Conservation (phyloP, 805 yeast genomes). For the Torulaspora gathmanii region DNA sequence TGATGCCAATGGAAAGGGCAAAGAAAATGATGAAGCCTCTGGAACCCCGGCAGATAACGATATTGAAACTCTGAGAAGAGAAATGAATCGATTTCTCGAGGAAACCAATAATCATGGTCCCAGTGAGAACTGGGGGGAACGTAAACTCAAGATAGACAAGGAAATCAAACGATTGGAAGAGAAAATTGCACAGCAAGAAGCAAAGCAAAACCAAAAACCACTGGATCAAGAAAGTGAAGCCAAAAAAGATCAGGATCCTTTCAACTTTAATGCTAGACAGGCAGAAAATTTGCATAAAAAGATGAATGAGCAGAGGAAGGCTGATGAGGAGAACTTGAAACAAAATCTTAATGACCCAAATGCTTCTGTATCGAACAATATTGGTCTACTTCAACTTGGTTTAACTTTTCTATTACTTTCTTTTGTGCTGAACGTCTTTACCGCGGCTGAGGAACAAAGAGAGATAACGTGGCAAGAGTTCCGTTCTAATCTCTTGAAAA, state of each 20-base stretch:
- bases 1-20: slow-evolving; percentile 1
- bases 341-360: slow-evolving; percentile 32
- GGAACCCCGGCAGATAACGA: slow-evolving; percentile 27
- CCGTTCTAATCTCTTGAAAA: slow-evolving; percentile 65
- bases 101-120: slow-evolving; percentile 17
- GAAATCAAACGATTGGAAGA: slow-evolving; percentile 25
- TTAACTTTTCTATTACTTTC: slow-evolving; percentile 33
- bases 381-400: slow-evolving; percentile 36
- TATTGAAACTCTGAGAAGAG: slow-evolving; percentile 22
- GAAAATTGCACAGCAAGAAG: slow-evolving; percentile 23
- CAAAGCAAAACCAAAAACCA: slow-evolving; percentile 8
- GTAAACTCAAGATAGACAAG: slow-evolving; percentile 24
- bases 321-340: slow-evolving; percentile 13
- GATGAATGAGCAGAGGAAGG: slow-evolving; percentile 16
- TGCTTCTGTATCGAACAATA: slow-evolving; percentile 31
- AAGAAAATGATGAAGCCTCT: slow-evolving; percentile 4
- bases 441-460: slow-evolving; percentile 34
- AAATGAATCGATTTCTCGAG: slow-evolving; percentile 26
- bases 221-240: not conserved
- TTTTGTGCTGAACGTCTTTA: slow-evolving; percentile 31
- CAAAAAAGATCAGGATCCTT: slow-evolving; percentile 14
- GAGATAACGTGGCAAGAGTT: slow-evolving; percentile 93
- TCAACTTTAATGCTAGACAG: slow-evolving; percentile 16
- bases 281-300: slow-evolving; percentile 16
- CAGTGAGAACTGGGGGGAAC: slow-evolving; percentile 16